A percentile compares a stretch with the other conserved stretches of the same genome.
Evolutionary conservation across 768 basidiomycete species (phyloP).

Genomic region (Collybia sp.): DNA sequence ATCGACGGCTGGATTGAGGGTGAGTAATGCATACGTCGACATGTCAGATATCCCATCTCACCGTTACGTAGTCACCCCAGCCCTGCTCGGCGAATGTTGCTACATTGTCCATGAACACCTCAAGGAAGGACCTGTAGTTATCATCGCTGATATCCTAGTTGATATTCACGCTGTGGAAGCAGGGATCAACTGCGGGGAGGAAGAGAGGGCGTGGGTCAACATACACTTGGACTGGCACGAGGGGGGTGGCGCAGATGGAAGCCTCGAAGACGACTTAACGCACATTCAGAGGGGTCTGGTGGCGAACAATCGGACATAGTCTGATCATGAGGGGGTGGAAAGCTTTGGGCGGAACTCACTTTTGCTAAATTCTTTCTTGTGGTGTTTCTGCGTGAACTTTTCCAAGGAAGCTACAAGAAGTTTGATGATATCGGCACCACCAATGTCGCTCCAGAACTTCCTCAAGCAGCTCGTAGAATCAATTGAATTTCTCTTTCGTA

Average conservation of each 20-base stretch:
- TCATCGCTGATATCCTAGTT: too few species aligned
- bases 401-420: slow-evolving; percentile 73
- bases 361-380: slow-evolving; percentile 82
- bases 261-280: slow-evolving; percentile 34
- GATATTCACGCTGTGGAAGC: too few species aligned
- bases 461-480: slow-evolving; percentile 78
- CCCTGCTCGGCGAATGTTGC: too few species aligned
- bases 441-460: slow-evolving; percentile 76
- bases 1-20: too few species aligned
- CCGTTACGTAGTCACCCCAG: too few species aligned
- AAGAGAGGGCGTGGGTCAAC: background rate
- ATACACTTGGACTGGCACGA: background rate
- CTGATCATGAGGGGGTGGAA: background rate
- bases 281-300: slow-evolving; percentile 70
- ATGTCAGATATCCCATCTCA: too few species aligned
- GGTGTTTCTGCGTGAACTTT: slow-evolving; percentile 69
- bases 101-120: background rate
- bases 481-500: slow-evolving; percentile 78
- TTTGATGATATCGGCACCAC: slow-evolving; percentile 69
- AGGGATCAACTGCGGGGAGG: background rate
- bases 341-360: slow-evolving; percentile 39
- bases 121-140: background rate
- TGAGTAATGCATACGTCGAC: too few species aligned
- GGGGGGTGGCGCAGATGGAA: slow-evolving; percentile 32
- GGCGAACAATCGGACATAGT: slow-evolving; percentile 3